phyloP scores from a whole-genome alignment of 352 stramenopile species.

The Phytophthora pisi region DNA sequence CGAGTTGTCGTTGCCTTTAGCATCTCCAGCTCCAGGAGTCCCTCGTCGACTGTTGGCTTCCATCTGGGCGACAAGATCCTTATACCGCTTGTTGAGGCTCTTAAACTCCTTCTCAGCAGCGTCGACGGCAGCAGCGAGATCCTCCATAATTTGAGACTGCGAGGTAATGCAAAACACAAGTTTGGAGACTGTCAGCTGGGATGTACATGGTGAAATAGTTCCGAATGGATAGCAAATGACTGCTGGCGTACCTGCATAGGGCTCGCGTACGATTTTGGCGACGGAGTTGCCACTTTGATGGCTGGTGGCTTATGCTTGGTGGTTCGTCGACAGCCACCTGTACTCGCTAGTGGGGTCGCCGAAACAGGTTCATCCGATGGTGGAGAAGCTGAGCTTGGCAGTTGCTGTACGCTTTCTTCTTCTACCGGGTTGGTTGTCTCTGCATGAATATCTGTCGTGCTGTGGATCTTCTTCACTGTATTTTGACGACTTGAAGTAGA shows the following conservation, averaged over 20 bases:
- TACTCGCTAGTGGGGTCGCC: conserved; percentile 7
- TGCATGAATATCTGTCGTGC: background rate
- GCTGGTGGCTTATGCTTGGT: conserved; percentile 36
- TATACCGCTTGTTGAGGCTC: conserved; percentile 50
- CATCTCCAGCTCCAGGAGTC: conserved; percentile 3
- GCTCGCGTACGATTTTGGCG: conserved; percentile 46
- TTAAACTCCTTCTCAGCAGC: conserved; percentile 56
- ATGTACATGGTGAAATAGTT: background rate
- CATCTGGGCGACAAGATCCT: conserved; percentile 50
- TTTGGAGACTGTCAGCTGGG: conserved; percentile 8
- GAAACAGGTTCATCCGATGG: conserved; percentile 2
- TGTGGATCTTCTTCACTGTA: background rate
- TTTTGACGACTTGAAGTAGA: conserved; percentile 9
- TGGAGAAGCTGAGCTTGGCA: background rate
- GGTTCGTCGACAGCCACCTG: background rate
- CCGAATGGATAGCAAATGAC: conserved; percentile 13
- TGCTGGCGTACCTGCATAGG: conserved; percentile 53
- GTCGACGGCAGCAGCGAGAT: conserved; percentile 45
- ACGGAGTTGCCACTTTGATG: conserved; percentile 46
- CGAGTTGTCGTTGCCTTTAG: conserved; percentile 11
- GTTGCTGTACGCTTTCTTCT: background rate
- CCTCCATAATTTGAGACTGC: conserved; percentile 67
- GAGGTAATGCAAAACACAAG: conserved; percentile 3
- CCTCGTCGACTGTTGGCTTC: conserved; percentile 31
- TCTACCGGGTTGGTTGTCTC: conserved; percentile 9